Percentiles rank a stretch among this genome's conserved stretches.
These are phyloP conservation scores for Pleoardoris graminearum DNA, from an alignment of 2,329 filamentous ascomycete species.

Conservation along the genomic window DNA sequence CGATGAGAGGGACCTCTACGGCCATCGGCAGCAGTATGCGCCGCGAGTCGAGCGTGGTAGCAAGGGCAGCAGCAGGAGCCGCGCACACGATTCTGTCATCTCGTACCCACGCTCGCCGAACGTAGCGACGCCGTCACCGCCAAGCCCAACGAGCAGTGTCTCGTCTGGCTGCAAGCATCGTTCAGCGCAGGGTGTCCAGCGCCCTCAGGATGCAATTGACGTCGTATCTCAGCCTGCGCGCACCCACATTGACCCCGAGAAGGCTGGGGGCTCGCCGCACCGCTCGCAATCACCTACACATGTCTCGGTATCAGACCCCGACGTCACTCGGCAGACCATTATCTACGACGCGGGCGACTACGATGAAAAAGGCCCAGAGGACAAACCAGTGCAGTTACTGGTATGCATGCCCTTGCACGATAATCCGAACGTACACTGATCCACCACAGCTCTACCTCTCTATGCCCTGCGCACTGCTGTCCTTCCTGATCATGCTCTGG, in stretches of 20 bases:
- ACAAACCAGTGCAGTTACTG: slow-evolving; percentile 51
- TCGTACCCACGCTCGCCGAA: slow-evolving; percentile 44
- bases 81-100: slow-evolving; percentile 44
- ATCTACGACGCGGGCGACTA: slow-evolving; percentile 44
- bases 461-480: slow-evolving; percentile 58
- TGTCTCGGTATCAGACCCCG: slow-evolving; percentile 24
- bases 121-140: slow-evolving; percentile 27
- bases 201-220: slow-evolving; percentile 12
- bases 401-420: slow-evolving; percentile 22
- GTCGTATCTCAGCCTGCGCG: slow-evolving; percentile 26
- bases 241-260: slow-evolving; percentile 42
- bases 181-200: slow-evolving; percentile 22
- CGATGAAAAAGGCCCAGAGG: slow-evolving; percentile 45
- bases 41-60: slow-evolving; percentile 23
- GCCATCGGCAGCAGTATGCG: slow-evolving; percentile 17
- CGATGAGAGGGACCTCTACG: slow-evolving; percentile 31
- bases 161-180: slow-evolving; percentile 24
- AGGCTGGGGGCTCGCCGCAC: slow-evolving; percentile 27
- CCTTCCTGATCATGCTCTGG: slow-evolving; percentile 58
- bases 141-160: slow-evolving; percentile 41
- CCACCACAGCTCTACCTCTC: slow-evolving; percentile 57
- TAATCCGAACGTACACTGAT: neutral
- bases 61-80: slow-evolving; percentile 30
- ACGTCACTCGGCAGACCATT: slow-evolving; percentile 21
- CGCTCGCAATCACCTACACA: slow-evolving; percentile 24